Conservation (phyloP, 2,329 filamentous ascomycete genomes). For the Fusarium compactum region DNA sequence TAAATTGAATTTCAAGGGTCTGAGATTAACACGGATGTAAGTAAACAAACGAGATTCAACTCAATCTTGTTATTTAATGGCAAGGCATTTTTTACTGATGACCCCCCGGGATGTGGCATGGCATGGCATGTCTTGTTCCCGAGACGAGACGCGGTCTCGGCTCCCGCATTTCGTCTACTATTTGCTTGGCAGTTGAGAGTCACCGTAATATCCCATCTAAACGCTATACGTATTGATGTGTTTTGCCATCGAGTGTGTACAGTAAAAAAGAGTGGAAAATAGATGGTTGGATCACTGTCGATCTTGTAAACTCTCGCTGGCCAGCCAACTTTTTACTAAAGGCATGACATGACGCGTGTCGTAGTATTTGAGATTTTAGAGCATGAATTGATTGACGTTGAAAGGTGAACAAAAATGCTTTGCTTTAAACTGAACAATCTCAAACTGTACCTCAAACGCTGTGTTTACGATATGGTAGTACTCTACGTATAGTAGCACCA, state of each 20-base stretch:
- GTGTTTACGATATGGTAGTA: constrained; percentile 9
- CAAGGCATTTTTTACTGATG: constrained; percentile 10
- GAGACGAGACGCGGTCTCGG: constrained; percentile 6
- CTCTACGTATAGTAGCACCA: not conserved
- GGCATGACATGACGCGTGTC: constrained; percentile 22
- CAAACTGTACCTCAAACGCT: constrained; percentile 26
- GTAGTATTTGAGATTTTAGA: no score
- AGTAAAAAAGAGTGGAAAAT: constrained; percentile 7
- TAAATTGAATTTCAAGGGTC: constrained; percentile 1
- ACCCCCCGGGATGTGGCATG: constrained; percentile 11
- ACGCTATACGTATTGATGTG: not conserved
- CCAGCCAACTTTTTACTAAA: constrained; percentile 4
- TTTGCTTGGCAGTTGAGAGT: not conserved
- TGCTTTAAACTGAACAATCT: not conserved
- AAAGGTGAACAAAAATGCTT: not conserved
- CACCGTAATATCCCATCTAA: constrained; percentile 1
- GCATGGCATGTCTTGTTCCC: constrained; percentile 4
- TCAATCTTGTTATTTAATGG: constrained; percentile 23
- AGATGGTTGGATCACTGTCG: constrained; percentile 15
- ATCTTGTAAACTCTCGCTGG: constrained; percentile 22
- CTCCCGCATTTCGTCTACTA: constrained; percentile 11
- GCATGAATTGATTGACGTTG: not conserved
- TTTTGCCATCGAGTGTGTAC: not conserved
- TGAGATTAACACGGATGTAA: constrained; percentile 7
- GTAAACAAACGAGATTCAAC: constrained; percentile 27